Base-by-base conservation (phyloP, 768 basidiomycete genomes). In the Gyrodon lividus region DNA sequence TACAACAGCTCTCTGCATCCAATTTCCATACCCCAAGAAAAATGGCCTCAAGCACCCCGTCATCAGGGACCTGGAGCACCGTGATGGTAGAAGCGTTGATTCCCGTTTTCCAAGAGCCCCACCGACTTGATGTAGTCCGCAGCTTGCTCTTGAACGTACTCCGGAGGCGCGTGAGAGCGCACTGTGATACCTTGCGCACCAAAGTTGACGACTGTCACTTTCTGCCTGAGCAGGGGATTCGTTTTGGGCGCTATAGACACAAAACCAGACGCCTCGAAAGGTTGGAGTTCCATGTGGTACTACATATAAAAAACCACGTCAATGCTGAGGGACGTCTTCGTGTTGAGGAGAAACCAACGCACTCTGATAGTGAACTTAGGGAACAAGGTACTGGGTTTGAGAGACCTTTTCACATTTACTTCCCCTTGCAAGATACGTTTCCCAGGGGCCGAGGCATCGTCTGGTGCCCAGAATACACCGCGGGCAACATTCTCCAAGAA, bases 81-180 rank as follows among this genome's bases (percentile, higher is more conserved):
- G 23, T 67, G 54, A 48, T 59, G 59, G 43, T 58, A 66, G 60
- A 78, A 82, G 57, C 77, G 68, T 58, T 82, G 79, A 59, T 83
- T 81, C 13, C 79, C 77, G 57, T 79, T 82, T 59, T 81, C 79
- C 57, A 81, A 62, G 33, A 78, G 72, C 13, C 78, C 81, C 28
- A 79, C 67, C 10, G 76, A 72, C 33, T 72, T 75, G 56, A 78
- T 80, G 60, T 79, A 81, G 59, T 84, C 74, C 19, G 68, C 71
- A 34, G 66, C 71, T 42, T 71, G 62, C 13, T 72, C 66, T 38
- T 70, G 68, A 43, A 71, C 69, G 50, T 82, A 83, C 19, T 77
- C 78, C 9, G 80, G 80, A 3, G 82, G 83, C 5, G 77, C 75
- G 55, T 75, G 76, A 20, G 80, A 79, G 31, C 68, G 68, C 14